These are phyloP conservation scores for Thelephora ganbajun DNA, from an alignment of 768 basidiomycete species.

Conservation along the genomic window DNA sequence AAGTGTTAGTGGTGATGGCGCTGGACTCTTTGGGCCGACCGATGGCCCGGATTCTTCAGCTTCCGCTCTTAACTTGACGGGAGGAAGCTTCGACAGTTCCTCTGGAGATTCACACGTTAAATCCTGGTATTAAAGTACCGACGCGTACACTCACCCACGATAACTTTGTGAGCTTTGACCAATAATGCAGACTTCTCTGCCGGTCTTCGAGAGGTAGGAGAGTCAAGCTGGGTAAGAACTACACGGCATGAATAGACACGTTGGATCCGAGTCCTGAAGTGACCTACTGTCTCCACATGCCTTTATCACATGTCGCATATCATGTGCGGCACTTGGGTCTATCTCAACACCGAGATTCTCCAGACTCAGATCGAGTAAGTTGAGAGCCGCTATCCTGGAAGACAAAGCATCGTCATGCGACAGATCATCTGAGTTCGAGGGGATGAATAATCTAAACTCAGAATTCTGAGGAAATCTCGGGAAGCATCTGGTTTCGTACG, in stretches of 20 bases:
- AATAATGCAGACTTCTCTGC: slow-evolving; percentile 69
- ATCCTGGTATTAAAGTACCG: neutral
- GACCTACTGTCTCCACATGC: slow-evolving; percentile 66
- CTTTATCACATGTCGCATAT: slow-evolving; percentile 50
- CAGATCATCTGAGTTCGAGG: slow-evolving; percentile 57
- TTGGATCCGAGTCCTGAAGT: neutral
- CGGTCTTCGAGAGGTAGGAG: slow-evolving; percentile 37
- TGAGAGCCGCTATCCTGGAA: slow-evolving; percentile 80
- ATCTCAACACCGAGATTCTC: slow-evolving; percentile 85
- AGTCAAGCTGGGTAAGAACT: slow-evolving; percentile 43
- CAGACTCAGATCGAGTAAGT: slow-evolving; percentile 77
- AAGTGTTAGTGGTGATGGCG: neutral
- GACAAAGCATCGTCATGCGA: slow-evolving; percentile 86
- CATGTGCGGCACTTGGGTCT: slow-evolving; percentile 26
- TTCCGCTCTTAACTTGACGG: slow-evolving; percentile 60
- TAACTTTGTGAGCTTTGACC: slow-evolving; percentile 70
- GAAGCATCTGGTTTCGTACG: neutral
- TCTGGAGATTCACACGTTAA: slow-evolving; percentile 25
- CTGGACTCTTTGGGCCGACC: slow-evolving; percentile 1
- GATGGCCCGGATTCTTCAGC: slow-evolving; percentile 10
- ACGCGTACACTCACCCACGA: slow-evolving; percentile 53
- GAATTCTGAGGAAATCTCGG: neutral
- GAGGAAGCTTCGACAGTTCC: slow-evolving; percentile 61
- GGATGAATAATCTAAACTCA: slow-evolving; percentile 55
- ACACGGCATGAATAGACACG: slow-evolving; percentile 9